Evolutionary conservation across 2,329 filamentous ascomycete species (phyloP).

Genomic region (Botryotinia globosa): DNA sequence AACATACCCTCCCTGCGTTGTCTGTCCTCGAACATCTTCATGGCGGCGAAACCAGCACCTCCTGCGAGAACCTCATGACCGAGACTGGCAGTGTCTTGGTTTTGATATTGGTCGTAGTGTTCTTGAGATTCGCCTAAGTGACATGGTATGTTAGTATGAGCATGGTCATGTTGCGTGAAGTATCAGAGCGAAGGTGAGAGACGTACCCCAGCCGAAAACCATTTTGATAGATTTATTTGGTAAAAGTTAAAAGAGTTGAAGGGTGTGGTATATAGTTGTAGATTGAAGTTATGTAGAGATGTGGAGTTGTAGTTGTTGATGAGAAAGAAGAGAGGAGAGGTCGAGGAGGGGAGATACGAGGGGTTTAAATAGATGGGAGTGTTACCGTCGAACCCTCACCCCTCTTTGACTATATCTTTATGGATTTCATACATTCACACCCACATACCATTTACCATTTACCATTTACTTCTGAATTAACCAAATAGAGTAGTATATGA

Average conservation of each 20-base stretch:
- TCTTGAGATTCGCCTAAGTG: conserved; percentile 43
- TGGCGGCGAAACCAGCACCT: conserved; percentile 73
- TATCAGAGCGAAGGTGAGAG: background rate
- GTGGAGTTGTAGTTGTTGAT: background rate
- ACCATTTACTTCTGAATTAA: background rate
- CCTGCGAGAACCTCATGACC: conserved; percentile 73
- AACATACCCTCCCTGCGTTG: conserved; percentile 64
- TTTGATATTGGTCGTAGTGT: conserved; percentile 46
- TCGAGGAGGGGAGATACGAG: conserved; percentile 5
- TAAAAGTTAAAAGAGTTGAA: conserved; percentile 11
- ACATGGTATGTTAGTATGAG: conserved; percentile 11
- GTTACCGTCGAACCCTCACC: background rate
- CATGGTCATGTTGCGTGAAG: background rate
- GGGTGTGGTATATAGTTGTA: background rate
- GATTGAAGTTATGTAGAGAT: conserved; percentile 3
- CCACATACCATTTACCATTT: background rate
- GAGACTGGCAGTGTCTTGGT: conserved; percentile 55
- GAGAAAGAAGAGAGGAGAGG: background rate
- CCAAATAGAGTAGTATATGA: background rate
- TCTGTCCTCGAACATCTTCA: conserved; percentile 76
- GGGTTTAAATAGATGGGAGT: conserved; percentile 20
- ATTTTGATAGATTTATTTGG: conserved; percentile 30
- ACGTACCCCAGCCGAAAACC: conserved; percentile 34
- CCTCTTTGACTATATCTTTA: background rate
- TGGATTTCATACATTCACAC: background rate